A percentile compares a stretch with the other conserved stretches of the same genome.
These are phyloP conservation scores for Drosera spatulata DNA, from an alignment of 179 eudicot species.

Conservation along the genomic window DNA sequence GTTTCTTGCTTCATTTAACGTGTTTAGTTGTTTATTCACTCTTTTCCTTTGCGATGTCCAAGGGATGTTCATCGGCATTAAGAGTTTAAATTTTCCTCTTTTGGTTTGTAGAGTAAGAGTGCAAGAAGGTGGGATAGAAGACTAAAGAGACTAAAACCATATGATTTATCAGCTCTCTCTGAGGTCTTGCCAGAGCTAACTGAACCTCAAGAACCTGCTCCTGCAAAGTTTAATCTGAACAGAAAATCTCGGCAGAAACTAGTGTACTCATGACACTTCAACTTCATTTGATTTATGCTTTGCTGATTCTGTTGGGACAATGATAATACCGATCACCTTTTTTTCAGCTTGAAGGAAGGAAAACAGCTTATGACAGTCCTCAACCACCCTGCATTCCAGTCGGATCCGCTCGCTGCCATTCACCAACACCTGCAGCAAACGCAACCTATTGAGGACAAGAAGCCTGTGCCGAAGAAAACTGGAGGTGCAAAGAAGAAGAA, in stretches of 20 bases:
- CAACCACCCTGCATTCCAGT: conserved; percentile 43
- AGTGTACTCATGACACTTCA: conserved; percentile 40
- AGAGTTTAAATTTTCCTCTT: neutral
- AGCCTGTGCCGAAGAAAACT: conserved; percentile 29
- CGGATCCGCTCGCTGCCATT: conserved; percentile 71
- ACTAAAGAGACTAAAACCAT: conserved; percentile 63
- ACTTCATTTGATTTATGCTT: neutral
- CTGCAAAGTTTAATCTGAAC: conserved; percentile 35
- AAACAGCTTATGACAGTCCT: conserved; percentile 48
- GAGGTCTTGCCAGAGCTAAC: conserved; percentile 67
- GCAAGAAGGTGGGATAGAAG: conserved; percentile 56
- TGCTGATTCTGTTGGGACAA: neutral
- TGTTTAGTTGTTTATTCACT: neutral
- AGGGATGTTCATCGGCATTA: too few species aligned
- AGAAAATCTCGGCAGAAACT: conserved; percentile 57
- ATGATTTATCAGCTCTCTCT: conserved; percentile 64
- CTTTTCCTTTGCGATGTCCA: neutral
- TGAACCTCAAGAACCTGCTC: conserved; percentile 14
- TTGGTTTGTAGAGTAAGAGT: conserved; percentile 27
- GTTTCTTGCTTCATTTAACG: neutral
- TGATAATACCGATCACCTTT: neutral
- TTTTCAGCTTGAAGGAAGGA: conserved; percentile 59
- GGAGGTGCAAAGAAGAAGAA: conserved; percentile 30
- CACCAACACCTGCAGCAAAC: conserved; percentile 70
- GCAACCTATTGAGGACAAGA: conserved; percentile 46